Base-by-base conservation (phyloP, 2,329 filamentous ascomycete genomes). In the Grosmannia clavigera region DNA sequence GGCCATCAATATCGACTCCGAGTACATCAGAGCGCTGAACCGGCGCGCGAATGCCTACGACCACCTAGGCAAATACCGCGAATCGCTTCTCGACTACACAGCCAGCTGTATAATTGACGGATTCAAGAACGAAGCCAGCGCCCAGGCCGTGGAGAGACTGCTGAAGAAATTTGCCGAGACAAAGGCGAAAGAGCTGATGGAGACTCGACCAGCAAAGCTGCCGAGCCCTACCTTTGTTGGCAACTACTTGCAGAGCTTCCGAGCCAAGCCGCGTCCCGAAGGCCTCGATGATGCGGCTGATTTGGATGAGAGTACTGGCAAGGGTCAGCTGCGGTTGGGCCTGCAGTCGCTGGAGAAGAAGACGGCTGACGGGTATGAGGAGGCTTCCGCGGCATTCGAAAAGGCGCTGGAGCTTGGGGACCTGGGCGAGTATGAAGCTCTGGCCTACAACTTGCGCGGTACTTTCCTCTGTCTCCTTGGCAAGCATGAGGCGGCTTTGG, bases 191-290 rank as follows among this genome's bases (percentile, higher is more conserved):
- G 85, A 84, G 65, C 96, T 99, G 70, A 80, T 99, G 68, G 81
- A 81, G 62, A 92, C 92, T 74, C 92, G 94, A 75, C 77, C 79
- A 40, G 88, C 90, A 76, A 92, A 90, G 76, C 82, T 99, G 57
- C 94, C 94, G 25, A 96, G 92, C 74, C 88, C 94, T 35, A 96
- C 92, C 14, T 99, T 97, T 68, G 92, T 99, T 66, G 90, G 91
- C 70, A 99, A 99, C 80, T 99, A 99, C 74, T 86, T 99, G 38
- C 92, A 97, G 77, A 97, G 92, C 78, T 99, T 99, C 87, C 88
- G 94, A 62, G 80, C 85, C 61, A 89, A 88, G 76, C 79, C 84
- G 55, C 82, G 90, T 2, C 92, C 94, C 4, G 83, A 80, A 63
- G 92, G 90, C 14, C 78, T 99, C 58, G 91, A 92, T 62, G 90